Percentiles rank a stretch among this genome's conserved stretches.
These are phyloP conservation scores for Vitis labrusca DNA, from an alignment of 164 flowering plant species.

Conservation along the genomic window DNA sequence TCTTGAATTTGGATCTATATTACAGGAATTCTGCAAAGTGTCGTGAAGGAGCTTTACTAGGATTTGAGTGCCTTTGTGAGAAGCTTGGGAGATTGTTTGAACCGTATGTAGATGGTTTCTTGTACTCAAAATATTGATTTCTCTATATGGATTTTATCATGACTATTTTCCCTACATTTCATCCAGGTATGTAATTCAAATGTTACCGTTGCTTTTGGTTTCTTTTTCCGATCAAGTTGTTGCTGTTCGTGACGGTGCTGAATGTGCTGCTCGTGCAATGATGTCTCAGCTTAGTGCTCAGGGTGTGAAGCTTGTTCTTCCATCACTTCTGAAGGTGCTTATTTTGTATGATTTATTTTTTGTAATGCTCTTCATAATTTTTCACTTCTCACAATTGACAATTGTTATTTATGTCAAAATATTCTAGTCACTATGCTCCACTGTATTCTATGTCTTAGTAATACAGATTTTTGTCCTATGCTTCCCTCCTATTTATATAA, in stretches of 20 bases:
- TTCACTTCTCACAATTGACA: not conserved
- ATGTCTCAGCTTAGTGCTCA: constrained; percentile 95
- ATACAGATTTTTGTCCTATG: too few relatives aligned
- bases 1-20: not conserved
- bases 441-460: too few relatives aligned
- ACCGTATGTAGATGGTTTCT: constrained; percentile 60
- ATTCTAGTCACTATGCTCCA: too few relatives aligned
- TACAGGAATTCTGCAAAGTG: constrained; percentile 87
- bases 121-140: not conserved
- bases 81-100: constrained; percentile 93
- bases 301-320: constrained; percentile 98
- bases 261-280: constrained; percentile 99
- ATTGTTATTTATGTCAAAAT: too few relatives aligned
- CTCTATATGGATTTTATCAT: not conserved
- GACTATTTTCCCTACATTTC: constrained; percentile 10
- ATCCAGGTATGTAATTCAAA: constrained; percentile 88
- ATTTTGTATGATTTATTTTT: not conserved
- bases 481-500: too few relatives aligned
- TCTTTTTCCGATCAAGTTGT: constrained; percentile 97
- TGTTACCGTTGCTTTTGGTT: constrained; percentile 86
- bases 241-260: constrained; percentile 99
- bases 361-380: not conserved
- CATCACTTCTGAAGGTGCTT: constrained; percentile 91
- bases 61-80: constrained; percentile 97
- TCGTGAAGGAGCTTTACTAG: constrained; percentile 95